These are phyloP conservation scores for Zasmidium cellare DNA, from an alignment of 2,329 filamentous ascomycete genomes.

Conservation along the genomic window DNA sequence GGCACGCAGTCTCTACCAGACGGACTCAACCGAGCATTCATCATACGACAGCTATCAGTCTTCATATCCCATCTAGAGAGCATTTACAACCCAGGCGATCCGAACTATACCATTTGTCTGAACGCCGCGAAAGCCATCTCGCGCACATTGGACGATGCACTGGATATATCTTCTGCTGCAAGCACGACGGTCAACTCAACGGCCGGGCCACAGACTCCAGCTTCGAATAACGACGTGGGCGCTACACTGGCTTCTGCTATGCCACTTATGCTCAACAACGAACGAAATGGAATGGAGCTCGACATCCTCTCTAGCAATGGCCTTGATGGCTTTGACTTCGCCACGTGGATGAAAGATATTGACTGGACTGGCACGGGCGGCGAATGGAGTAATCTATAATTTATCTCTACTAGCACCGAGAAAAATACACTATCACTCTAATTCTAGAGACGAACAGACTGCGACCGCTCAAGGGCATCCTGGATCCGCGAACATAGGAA, in stretches of 20 bases:
- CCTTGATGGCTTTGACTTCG: slow-evolving; percentile 15
- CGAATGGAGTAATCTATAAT: slow-evolving; percentile 13
- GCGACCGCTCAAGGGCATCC: too few species aligned
- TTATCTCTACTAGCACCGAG: neutral
- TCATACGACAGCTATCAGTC: slow-evolving; percentile 24
- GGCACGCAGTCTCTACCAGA: slow-evolving; percentile 4
- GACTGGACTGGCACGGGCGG: slow-evolving; percentile 17
- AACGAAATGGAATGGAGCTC: slow-evolving; percentile 1
- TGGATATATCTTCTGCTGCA: slow-evolving; percentile 12
- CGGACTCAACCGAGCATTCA: slow-evolving; percentile 12
- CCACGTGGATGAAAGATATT: slow-evolving; percentile 17
- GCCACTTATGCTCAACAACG: neutral
- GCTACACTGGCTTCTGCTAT: neutral
- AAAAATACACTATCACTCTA: too few species aligned
- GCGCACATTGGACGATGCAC: slow-evolving; percentile 20
- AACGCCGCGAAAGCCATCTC: slow-evolving; percentile 21
- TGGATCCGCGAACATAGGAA: too few species aligned
- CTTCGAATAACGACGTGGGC: neutral
- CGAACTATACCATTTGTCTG: slow-evolving; percentile 20
- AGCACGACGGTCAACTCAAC: neutral
- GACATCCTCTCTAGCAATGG: slow-evolving; percentile 6
- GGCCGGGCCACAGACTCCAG: neutral
- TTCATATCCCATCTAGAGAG: slow-evolving; percentile 22
- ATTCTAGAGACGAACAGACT: too few species aligned
- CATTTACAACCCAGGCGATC: slow-evolving; percentile 17